Evolutionary conservation across 208 protist genomes (phyloP).

Genomic region (Trypanosoma grayi): DNA sequence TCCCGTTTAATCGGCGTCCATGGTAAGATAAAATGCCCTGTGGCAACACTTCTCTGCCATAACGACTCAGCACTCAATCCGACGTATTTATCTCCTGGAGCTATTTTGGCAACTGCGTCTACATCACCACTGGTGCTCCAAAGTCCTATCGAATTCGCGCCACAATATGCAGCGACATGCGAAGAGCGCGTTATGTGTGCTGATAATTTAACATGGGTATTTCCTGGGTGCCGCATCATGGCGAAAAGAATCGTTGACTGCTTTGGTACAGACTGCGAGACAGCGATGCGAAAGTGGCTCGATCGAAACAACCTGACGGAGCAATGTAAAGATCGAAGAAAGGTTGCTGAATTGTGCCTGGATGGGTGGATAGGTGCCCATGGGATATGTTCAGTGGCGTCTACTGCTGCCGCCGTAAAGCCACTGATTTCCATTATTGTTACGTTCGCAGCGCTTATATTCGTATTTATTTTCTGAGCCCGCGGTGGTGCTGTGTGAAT

Average conservation of each 20-base stretch:
- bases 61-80: no score
- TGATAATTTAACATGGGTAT: constrained; percentile 1
- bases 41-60: no score
- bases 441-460: neutral
- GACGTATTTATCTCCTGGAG: no score
- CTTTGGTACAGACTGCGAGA: constrained; percentile 30
- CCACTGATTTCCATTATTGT: neutral
- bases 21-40: constrained; percentile 25
- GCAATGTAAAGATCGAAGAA: constrained; percentile 14
- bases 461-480: neutral
- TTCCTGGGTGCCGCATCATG: constrained; percentile 25
- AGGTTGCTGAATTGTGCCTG: constrained; percentile 26
- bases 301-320: neutral
- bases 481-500: neutral
- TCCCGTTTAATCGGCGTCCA: constrained; percentile 36
- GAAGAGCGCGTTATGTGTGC: constrained; percentile 14
- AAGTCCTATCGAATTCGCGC: constrained; percentile 3
- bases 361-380: constrained; percentile 40
- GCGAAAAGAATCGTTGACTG: constrained; percentile 23
- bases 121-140: neutral
- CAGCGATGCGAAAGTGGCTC: constrained; percentile 16
- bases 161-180: neutral
- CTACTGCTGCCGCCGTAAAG: neutral
- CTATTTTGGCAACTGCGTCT: no score
- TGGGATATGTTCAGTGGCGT: constrained; percentile 27